Conservation (phyloP, 75 land plant species). For the Pseudotsuga menziesii region DNA sequence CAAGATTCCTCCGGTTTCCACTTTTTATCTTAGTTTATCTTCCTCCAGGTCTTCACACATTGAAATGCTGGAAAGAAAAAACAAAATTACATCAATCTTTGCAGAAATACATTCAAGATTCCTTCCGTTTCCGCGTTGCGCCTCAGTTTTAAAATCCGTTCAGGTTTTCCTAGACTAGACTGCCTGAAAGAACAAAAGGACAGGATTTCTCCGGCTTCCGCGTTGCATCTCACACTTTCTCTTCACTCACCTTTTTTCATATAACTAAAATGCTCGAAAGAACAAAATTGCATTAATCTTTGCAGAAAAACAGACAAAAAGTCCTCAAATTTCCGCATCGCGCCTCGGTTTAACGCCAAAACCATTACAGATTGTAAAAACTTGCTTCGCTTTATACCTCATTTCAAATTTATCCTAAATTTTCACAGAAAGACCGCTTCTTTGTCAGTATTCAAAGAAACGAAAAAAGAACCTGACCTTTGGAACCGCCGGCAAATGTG, state of each 20-base stretch:
- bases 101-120: not conserved
- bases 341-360: not conserved
- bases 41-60: too few relatives aligned
- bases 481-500: not conserved
- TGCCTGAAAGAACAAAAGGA: too few relatives aligned
- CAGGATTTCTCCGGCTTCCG: not conserved
- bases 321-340: not conserved
- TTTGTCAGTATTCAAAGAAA: not conserved
- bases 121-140: not conserved
- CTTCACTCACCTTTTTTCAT: not conserved
- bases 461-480: not conserved
- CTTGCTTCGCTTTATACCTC: not conserved
- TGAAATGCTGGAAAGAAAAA: not conserved
- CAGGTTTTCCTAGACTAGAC: not conserved
- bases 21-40: not conserved
- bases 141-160: not conserved
- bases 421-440: not conserved
- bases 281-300: not conserved
- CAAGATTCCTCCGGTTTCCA: not conserved
- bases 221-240: not conserved
- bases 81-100: not conserved
- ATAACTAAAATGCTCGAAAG: not conserved
- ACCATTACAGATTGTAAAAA: not conserved
- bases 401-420: not conserved
- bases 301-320: not conserved